Evolutionary conservation across 768 basidiomycete genomes (phyloP), one percentile per base, ranked within the genome.

Genomic region (Russula brevipes): DNA sequence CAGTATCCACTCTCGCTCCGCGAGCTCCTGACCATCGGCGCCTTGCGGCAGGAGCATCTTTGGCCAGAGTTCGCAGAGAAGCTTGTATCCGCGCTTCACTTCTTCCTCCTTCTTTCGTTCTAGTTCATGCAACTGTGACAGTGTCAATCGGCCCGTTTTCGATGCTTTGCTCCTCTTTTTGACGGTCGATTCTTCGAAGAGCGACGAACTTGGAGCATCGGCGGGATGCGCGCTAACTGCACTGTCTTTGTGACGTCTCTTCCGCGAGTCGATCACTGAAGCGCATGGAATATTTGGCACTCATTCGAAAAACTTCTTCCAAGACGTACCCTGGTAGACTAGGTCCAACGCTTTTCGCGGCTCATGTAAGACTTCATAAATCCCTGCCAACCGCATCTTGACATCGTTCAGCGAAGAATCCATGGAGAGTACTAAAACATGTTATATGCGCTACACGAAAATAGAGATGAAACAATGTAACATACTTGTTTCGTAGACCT

Each of bases 381-480:
- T 84, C 66, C 91, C 91, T 0, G 95, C 96, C 0, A 98, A 80
- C 65, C 91, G 89, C 82, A 95, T 86, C 73, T 93, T 94, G 33
- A 87, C 88, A 35, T 94, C 90, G 69, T 85, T 84, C 67, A 91
- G 82, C 0, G 80, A 79, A 0, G 91, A 87, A 71, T 94, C 89
- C 1, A 83, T 83, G 4, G 81, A 77, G 17, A 88, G 78, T 36
- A 95, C 94, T 96, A 67, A 35, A 54, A 17, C 4, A 9, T 47
- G 5, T 35, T 5, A 50, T 6, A 46, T 14, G 30, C 45, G 1
- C 2, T 16, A 5, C 17, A 42, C 12, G 11, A 31, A 10, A 33
- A 39, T 14, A 16, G 4, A 19, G 30, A 47, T 50, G 54, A 5
- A 24, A 47, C 38, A 51, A 16, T n/a, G 19, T 10, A 55, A 72